Evolutionary conservation across 2,329 filamentous ascomycete genomes (phyloP), one percentile per base, ranked within the genome.

Genomic region (Chaetothyriales sp.): DNA sequence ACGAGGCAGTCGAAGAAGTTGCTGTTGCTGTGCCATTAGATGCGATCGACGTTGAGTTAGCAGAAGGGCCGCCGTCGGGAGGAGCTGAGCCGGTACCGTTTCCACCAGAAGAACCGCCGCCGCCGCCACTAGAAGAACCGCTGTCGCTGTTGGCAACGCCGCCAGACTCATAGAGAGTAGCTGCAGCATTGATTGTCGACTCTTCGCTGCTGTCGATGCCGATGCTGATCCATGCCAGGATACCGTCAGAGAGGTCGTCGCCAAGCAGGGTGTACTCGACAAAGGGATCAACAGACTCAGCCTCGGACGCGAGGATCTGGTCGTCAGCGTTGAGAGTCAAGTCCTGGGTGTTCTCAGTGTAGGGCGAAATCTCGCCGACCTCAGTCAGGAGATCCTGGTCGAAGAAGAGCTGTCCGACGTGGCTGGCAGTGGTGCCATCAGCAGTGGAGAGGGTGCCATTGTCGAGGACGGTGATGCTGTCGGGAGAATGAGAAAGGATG

Each of bases 391-490:
- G 72, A 55, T 70, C 68, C 61, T 82, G 74, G 62, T 83, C 78
- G 51, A 79, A 79, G 70, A 79, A 83, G 47, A 80, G 61, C 62
- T 84, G 80, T 18, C 80, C 79, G 39, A 83, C 71, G 65, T 84
- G 79, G 7, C 74, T 72, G 22, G 22, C 22, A 25, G 22, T 25
- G 6, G 22, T 25, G 22, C 22, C 22, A 25, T 25, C 22, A 3
- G 22, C 22, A 25, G 22, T 25, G 3, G 22, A 25, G 22, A 25
- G 22, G 1, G 51, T 55, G 42, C 18, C 44, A 10, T 62, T 63
- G 25, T 64, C 63, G 44, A 70, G 66, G 3, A 69, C 60, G 4
- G 50, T 54, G 10, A 62, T 64, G 25, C 59, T 57, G 49, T 63
- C 63, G 46, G 53, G 46, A 18, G 32, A 48, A 59, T 67, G 66